Percentiles rank a stretch among this genome's conserved stretches.
These are phyloP conservation scores for Amesomyces nigricolor DNA, from an alignment of 2,329 filamentous ascomycete genomes.

Conservation along the genomic window DNA sequence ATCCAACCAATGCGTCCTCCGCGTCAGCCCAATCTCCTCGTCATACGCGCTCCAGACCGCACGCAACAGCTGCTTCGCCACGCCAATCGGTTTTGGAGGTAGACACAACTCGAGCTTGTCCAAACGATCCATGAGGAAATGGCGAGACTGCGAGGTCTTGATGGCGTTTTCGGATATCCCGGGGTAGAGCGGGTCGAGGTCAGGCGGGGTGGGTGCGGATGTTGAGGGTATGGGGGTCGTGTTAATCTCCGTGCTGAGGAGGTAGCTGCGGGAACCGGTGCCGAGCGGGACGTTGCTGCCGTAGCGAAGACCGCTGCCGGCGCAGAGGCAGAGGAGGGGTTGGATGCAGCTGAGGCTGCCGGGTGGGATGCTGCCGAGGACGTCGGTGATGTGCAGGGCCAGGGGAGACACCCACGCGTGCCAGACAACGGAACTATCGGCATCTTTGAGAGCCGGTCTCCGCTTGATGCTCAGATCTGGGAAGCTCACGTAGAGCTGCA, in stretches of 20 bases:
- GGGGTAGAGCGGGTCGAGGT: not conserved
- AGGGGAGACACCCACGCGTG: constrained; percentile 23
- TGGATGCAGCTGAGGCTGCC: constrained; percentile 27
- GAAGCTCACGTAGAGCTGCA: constrained; percentile 28
- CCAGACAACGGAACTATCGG: constrained; percentile 19
- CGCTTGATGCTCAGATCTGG: constrained; percentile 24
- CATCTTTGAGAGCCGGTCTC: constrained; percentile 21
- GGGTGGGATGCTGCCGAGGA: constrained; percentile 22
- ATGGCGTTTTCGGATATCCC: constrained; percentile 24
- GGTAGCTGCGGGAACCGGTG: constrained; percentile 14
- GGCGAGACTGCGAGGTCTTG: constrained; percentile 36
- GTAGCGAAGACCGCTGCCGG: constrained; percentile 26
- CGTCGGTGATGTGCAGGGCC: constrained; percentile 24
- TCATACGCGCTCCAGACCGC: constrained; percentile 40
- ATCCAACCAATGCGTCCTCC: constrained; percentile 39
- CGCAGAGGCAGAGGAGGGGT: constrained; percentile 27
- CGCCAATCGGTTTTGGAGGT: constrained; percentile 38
- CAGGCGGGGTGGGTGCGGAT: not conserved
- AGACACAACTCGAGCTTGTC: constrained; percentile 36
- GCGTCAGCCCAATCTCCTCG: constrained; percentile 30
- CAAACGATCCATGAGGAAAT: constrained; percentile 36
- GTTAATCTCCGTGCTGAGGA: constrained; percentile 11
- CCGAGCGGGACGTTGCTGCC: constrained; percentile 21
- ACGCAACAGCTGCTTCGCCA: constrained; percentile 39
- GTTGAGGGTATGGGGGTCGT: not conserved